phyloP scores from a whole-genome alignment of 345 rosid genomes.

The Citrus glauca region DNA sequence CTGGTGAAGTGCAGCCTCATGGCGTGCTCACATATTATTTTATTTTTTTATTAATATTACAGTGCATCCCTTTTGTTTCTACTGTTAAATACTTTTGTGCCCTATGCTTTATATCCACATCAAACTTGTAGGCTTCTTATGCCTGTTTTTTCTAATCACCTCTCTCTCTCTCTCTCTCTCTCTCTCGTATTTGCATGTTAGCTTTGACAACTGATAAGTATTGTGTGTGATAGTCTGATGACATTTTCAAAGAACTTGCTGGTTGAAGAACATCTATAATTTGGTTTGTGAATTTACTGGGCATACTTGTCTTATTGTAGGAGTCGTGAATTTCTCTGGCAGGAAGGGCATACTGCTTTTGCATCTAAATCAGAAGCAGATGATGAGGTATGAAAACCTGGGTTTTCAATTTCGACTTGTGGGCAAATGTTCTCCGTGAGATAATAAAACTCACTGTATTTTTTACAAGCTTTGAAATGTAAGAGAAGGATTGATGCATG shows the following conservation, averaged over 20 bases:
- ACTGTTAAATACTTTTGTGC: background rate
- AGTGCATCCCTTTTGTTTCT: background rate
- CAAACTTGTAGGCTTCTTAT: background rate
- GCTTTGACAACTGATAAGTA: background rate
- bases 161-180: background rate
- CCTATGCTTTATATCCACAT: background rate
- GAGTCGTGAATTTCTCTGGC: conserved; percentile 99
- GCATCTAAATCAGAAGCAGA: conserved; percentile 87
- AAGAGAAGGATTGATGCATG: background rate
- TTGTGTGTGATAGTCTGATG: background rate
- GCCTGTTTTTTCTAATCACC: background rate
- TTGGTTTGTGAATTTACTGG: background rate
- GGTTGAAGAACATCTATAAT: background rate
- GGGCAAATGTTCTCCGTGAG: background rate
- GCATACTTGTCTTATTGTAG: conserved; percentile 31
- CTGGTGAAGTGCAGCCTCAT: background rate
- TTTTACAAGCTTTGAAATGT: background rate
- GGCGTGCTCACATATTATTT: background rate
- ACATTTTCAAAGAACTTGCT: background rate
- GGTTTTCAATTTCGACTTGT: conserved; percentile 14
- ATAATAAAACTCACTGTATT: background rate
- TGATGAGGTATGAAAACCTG: conserved; percentile 53
- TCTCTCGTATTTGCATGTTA: background rate
- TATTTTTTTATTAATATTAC: background rate
- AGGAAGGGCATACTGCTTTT: conserved; percentile 98